Evolutionary conservation across 2,329 filamentous ascomycete species (phyloP).

Genomic region (Stenocarpella maydis): DNA sequence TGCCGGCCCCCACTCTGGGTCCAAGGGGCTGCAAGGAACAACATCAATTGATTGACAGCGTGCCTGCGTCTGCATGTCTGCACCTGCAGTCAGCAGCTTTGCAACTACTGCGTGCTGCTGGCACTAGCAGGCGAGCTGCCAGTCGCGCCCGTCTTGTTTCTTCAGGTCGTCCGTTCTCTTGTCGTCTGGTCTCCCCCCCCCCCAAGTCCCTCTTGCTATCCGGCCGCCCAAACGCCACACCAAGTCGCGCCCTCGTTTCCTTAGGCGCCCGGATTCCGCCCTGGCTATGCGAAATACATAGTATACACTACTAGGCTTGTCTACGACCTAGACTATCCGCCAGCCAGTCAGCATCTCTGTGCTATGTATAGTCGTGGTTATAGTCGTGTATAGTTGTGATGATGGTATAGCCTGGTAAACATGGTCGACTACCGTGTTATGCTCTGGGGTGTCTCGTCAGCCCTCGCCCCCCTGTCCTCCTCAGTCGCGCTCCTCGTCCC

Average conservation of each 20-base stretch:
- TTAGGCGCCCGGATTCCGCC: background rate
- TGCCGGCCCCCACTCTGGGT: background rate
- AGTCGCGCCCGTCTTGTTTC: background rate
- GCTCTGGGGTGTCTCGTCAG: too few species aligned
- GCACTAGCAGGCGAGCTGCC: background rate
- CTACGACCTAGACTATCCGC: too few species aligned
- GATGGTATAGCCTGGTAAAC: background rate
- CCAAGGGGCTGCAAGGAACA: conserved; percentile 13
- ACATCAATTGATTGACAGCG: too few species aligned
- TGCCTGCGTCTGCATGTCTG: too few species aligned
- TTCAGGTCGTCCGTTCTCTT: background rate
- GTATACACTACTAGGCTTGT: background rate
- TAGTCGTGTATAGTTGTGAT: too few species aligned
- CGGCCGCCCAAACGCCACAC: background rate
- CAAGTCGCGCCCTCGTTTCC: conserved; percentile 19
- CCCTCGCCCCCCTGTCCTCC: conserved; percentile 8
- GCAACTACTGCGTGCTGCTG: too few species aligned
- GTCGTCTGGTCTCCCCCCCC: conserved; percentile 7
- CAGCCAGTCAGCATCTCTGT: too few species aligned
- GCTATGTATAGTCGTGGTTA: too few species aligned
- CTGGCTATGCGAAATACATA: background rate
- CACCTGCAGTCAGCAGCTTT: background rate
- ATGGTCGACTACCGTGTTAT: too few species aligned
- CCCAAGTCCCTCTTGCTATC: too few species aligned
- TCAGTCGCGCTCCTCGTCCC: background rate